phyloP scores from a whole-genome alignment of 2,329 filamentous ascomycete species.

The Cercospora sp. region DNA sequence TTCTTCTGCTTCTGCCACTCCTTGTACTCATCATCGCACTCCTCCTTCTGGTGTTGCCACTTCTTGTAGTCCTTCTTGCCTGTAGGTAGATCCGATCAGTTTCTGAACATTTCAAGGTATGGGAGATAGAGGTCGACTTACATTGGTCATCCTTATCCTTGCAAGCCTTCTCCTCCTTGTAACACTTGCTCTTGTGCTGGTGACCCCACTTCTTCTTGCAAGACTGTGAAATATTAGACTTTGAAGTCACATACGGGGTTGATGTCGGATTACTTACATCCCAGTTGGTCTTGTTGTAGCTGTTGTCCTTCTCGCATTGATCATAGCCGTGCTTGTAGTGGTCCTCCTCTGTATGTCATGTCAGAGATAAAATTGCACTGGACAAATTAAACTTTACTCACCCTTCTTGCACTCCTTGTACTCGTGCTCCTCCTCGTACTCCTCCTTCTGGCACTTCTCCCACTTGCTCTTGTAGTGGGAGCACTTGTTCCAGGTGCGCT shows the following conservation, averaged over 20 bases:
- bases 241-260: not conserved
- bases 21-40: not conserved
- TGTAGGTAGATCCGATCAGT: not conserved
- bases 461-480: not conserved
- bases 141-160: slow-evolving; percentile 8
- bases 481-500: slow-evolving; percentile 9
- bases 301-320: slow-evolving; percentile 11
- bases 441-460: slow-evolving; percentile 13
- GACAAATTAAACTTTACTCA: not conserved
- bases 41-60: not conserved
- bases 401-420: slow-evolving; percentile 14
- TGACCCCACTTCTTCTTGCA: slow-evolving; percentile 3
- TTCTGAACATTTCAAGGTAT: not conserved
- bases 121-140: not conserved
- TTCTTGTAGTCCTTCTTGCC: slow-evolving; percentile 11
- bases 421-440: slow-evolving; percentile 8
- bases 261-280: not conserved
- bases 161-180: slow-evolving; percentile 1
- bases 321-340: slow-evolving; percentile 10
- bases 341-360: not conserved
- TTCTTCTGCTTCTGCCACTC: slow-evolving; percentile 7
- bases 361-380: not conserved
- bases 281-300: not conserved
- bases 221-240: not conserved
- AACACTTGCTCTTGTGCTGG: slow-evolving; percentile 6